Percentiles rank a stretch among this genome's conserved stretches.
Conservation (phyloP, 805 yeast genomes). For the Metschnikowia continentalis region DNA sequence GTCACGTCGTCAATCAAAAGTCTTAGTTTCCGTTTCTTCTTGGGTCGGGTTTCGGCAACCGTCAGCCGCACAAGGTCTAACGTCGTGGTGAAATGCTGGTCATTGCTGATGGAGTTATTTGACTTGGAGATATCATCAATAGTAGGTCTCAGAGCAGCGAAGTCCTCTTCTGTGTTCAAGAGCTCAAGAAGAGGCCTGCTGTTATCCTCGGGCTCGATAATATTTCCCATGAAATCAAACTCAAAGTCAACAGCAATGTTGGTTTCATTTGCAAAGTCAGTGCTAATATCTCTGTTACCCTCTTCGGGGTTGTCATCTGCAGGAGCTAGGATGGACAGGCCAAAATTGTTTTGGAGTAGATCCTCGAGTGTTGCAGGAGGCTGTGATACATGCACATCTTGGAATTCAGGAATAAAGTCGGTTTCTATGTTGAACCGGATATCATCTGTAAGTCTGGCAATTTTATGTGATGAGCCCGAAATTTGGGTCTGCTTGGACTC, state of each 20-base stretch:
- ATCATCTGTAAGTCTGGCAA: slow-evolving; percentile 21
- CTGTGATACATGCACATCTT: not conserved
- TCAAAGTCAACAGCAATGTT: slow-evolving; percentile 19
- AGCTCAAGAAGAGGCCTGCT: slow-evolving; percentile 5
- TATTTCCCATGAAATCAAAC: slow-evolving; percentile 23
- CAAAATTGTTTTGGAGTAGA: not conserved
- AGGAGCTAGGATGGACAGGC: not conserved
- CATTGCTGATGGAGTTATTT: slow-evolving; percentile 7
- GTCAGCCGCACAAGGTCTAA: slow-evolving; percentile 6
- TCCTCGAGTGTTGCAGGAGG: not conserved
- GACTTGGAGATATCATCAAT: slow-evolving; percentile 13
- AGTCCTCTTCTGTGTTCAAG: slow-evolving; percentile 14
- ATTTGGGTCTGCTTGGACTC: not conserved
- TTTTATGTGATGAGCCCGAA: not conserved
- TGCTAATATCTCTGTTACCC: not conserved
- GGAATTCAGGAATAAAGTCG: slow-evolving; percentile 18
- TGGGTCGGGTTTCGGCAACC: not conserved
- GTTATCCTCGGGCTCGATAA: not conserved
- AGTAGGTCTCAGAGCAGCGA: slow-evolving; percentile 4
- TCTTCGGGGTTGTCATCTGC: not conserved
- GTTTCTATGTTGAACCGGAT: slow-evolving; percentile 22
- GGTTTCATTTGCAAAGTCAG: slow-evolving; percentile 11
- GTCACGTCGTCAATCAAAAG: slow-evolving; percentile 6
- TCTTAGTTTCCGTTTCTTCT: slow-evolving; percentile 5
- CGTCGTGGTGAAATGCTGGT: slow-evolving; percentile 5